phyloP scores from a whole-genome alignment of 805 yeast species.

The Candida tammaniensis region DNA sequence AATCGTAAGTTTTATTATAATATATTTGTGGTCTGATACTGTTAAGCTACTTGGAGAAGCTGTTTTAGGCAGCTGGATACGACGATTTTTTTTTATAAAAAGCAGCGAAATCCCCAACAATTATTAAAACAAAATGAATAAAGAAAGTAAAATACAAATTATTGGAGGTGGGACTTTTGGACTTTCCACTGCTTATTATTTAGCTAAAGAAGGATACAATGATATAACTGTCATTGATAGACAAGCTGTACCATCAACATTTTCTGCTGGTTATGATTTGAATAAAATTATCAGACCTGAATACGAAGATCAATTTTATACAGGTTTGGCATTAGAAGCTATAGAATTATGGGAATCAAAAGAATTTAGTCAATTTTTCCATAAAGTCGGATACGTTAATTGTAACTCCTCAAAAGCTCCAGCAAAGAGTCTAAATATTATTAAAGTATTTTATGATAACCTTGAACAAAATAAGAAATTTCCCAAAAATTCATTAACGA shows the following conservation, averaged over 20 bases:
- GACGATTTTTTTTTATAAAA: no score
- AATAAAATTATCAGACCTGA: constrained; percentile 51
- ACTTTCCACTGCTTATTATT: constrained; percentile 45
- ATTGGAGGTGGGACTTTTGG: constrained; percentile 61
- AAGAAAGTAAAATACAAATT: constrained; percentile 31
- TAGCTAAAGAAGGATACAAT: constrained; percentile 32
- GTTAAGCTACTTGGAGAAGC: no score
- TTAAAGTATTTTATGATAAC: constrained; percentile 33
- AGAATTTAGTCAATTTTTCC: constrained; percentile 21
- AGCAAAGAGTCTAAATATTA: constrained; percentile 22
- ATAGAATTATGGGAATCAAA: constrained; percentile 35
- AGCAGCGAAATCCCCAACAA: no score
- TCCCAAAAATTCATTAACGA: constrained; percentile 17
- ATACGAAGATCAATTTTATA: constrained; percentile 41
- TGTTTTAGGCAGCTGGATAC: no score
- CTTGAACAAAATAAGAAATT: constrained; percentile 30
- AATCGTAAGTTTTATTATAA: no score
- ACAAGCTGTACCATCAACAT: constrained; percentile 36
- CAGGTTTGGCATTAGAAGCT: constrained; percentile 45
- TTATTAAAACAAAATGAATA: constrained; percentile 7
- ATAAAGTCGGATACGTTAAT: constrained; percentile 26
- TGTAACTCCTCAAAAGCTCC: constrained; percentile 41
- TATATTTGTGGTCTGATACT: no score
- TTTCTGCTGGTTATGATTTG: constrained; percentile 47
- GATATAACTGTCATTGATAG: constrained; percentile 38